These are phyloP conservation scores for Candida albicans DNA, from an alignment of 1,139 yeast genomes.

Conservation along the genomic window DNA sequence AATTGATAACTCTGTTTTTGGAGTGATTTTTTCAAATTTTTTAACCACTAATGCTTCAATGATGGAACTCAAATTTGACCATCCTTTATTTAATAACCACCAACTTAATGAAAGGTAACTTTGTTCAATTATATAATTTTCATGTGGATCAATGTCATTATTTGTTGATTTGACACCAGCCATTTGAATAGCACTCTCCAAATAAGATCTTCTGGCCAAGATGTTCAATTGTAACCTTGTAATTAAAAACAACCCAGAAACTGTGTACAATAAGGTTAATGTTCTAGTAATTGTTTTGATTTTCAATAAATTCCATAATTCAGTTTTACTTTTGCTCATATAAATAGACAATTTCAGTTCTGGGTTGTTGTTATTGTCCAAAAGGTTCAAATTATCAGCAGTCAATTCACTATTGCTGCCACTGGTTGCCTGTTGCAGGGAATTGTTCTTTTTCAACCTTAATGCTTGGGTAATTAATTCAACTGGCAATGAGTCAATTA, in stretches of 20 bases:
- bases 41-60: constrained; percentile 59
- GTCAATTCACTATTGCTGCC: constrained; percentile 35
- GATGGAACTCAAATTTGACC: constrained; percentile 56
- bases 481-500: constrained; percentile 64
- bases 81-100: constrained; percentile 92
- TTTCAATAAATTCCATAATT: constrained; percentile 85
- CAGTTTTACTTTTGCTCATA: constrained; percentile 58
- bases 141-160: constrained; percentile 23
- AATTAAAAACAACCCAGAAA: constrained; percentile 68
- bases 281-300: constrained; percentile 72
- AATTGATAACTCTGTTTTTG: constrained; percentile 67
- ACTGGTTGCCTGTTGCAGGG: constrained; percentile 18
- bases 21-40: constrained; percentile 64
- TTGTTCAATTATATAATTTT: constrained; percentile 65
- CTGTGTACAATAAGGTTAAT: constrained; percentile 67
- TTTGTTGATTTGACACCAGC: constrained; percentile 43
- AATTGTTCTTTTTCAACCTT: constrained; percentile 52
- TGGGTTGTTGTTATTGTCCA: constrained; percentile 27
- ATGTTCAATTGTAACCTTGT: constrained; percentile 86
- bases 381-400: constrained; percentile 40
- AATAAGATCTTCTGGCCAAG: constrained; percentile 80
- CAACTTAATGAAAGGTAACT: constrained; percentile 85
- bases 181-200: constrained; percentile 72
- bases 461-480: constrained; percentile 73
- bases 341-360: constrained; percentile 32